A percentile compares a stretch with the other conserved stretches of the same genome.
Conservation (phyloP, 2,329 filamentous ascomycete genomes). For the Diplodia scrobiculata region DNA sequence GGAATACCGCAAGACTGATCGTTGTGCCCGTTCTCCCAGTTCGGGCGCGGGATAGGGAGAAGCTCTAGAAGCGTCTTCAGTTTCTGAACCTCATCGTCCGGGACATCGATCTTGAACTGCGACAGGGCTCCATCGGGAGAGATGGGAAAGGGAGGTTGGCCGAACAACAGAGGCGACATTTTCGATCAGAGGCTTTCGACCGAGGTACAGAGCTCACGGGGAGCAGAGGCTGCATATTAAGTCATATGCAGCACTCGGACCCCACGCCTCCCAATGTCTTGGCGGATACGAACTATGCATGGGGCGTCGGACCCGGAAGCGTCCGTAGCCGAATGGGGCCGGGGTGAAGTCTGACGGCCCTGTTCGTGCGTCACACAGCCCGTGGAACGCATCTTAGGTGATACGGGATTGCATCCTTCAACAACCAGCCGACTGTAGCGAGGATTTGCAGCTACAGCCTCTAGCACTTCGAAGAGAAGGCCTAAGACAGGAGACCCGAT, state of each 20-base stretch:
- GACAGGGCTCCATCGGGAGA: background rate
- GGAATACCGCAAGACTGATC: constrained; percentile 39
- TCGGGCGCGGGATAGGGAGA: constrained; percentile 39
- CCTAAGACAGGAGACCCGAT: no score
- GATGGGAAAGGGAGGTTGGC: background rate
- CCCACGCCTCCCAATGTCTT: background rate
- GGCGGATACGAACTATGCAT: background rate
- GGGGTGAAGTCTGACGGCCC: background rate
- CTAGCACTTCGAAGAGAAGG: background rate
- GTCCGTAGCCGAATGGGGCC: background rate
- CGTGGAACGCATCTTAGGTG: background rate
- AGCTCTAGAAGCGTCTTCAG: constrained; percentile 38
- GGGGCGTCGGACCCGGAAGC: background rate
- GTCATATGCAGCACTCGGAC: background rate
- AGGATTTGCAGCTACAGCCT: background rate
- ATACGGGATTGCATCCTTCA: background rate
- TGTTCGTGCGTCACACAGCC: background rate
- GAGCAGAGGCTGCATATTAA: background rate
- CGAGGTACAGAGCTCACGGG: background rate
- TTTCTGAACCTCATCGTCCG: constrained; percentile 38
- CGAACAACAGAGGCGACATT: constrained; percentile 13
- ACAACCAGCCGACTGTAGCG: background rate
- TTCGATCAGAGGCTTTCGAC: background rate
- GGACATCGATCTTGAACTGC: constrained; percentile 4
- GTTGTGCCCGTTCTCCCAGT: constrained; percentile 35